Percentiles rank a stretch among this genome's conserved stretches.
phyloP scores from a whole-genome alignment of 768 basidiomycete genomes.

The Daedalea quercina region DNA sequence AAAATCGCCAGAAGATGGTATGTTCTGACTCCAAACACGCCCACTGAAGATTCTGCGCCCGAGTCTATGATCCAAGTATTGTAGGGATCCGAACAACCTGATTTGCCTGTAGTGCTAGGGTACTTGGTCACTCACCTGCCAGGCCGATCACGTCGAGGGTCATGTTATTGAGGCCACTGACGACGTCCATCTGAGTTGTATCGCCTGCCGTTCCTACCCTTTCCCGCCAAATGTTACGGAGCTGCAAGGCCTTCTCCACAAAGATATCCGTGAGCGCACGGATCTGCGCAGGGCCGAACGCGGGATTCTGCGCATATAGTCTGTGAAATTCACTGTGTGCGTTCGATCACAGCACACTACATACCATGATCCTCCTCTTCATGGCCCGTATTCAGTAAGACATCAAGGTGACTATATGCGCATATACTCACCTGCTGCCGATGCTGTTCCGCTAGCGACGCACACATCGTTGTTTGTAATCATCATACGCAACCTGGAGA shows the following conservation, averaged over 20 bases:
- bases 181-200: conserved; percentile 22
- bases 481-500: neutral
- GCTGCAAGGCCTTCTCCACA: conserved; percentile 42
- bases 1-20: too few species aligned
- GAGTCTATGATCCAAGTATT: too few species aligned
- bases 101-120: too few species aligned
- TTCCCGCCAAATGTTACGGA: conserved; percentile 5
- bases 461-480: neutral
- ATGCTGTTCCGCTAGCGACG: conserved; percentile 26
- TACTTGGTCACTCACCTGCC: conserved; percentile 25
- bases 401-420: neutral
- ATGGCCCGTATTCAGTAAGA: neutral
- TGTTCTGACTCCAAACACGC: too few species aligned
- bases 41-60: too few species aligned
- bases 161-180: conserved; percentile 27
- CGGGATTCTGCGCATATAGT: conserved; percentile 42
- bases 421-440: conserved; percentile 9
- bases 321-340: neutral
- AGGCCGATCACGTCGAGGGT: conserved; percentile 39
- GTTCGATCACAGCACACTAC: too few species aligned
- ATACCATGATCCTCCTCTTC: neutral
- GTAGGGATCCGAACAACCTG: too few species aligned
- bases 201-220: conserved; percentile 23
- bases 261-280: conserved; percentile 52
- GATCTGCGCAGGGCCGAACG: conserved; percentile 55